These are phyloP conservation scores for Didymosphaeria variabile DNA, from an alignment of 2,329 filamentous ascomycete genomes.

Conservation along the genomic window DNA sequence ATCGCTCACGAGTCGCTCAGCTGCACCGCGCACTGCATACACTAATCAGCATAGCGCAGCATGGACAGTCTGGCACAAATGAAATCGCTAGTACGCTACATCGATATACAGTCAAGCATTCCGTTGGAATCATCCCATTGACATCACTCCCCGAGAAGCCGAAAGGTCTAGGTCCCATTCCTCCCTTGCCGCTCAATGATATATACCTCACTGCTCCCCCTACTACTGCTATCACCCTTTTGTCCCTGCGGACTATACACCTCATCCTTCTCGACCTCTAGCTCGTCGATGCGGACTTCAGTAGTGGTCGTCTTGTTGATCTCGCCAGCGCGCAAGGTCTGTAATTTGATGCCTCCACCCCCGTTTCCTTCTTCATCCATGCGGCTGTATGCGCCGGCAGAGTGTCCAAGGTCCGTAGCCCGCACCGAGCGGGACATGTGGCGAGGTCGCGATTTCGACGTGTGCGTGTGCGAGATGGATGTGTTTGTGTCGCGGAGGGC, in stretches of 20 bases:
- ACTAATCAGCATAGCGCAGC: too few species aligned
- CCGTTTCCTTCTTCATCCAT: constrained; percentile 24
- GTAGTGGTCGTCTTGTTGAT: constrained; percentile 32
- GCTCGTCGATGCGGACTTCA: constrained; percentile 24
- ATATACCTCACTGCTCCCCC: constrained; percentile 17
- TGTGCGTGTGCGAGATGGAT: constrained; percentile 2
- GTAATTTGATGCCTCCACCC: constrained; percentile 15
- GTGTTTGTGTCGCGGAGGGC: constrained; percentile 15
- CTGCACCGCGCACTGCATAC: too few species aligned
- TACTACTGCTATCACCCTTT: constrained; percentile 1
- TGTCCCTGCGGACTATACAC: neutral
- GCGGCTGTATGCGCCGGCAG: constrained; percentile 24
- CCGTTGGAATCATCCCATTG: too few species aligned
- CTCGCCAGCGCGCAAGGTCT: constrained; percentile 18
- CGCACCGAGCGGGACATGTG: constrained; percentile 2
- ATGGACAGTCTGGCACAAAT: neutral
- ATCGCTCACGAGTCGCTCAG: too few species aligned
- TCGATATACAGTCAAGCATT: neutral
- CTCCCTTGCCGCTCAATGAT: constrained; percentile 13
- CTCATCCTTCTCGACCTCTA: constrained; percentile 21
- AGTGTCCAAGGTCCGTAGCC: constrained; percentile 13
- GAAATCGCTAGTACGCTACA: neutral
- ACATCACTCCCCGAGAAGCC: neutral
- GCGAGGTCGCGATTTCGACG: constrained; percentile 1
- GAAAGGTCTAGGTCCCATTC: neutral